Evolutionary conservation across 1,284 basidiomycete species (phyloP), one percentile per base, ranked within the genome.

Genomic region (Pulveroboletus sp.): DNA sequence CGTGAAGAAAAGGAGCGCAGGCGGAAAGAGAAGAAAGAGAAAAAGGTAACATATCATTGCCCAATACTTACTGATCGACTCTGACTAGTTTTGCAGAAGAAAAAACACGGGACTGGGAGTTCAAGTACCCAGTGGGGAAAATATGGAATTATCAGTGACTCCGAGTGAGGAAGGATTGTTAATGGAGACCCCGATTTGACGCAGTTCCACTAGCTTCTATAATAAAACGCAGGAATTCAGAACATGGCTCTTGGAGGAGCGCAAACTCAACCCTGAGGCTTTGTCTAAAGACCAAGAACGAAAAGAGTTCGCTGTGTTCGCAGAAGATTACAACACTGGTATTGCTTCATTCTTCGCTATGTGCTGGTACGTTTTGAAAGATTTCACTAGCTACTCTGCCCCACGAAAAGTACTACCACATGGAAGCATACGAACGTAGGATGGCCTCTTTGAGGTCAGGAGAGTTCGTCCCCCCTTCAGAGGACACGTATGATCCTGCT

Each of bases 261-360:
- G 88, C 47, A 91, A 87, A 71, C 78, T 93, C 63, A 96, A 96
- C 70, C 91, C 92, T 0, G 94, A 95, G 74, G 88, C 86, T 2
- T 77, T 94, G 43, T 81, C 87, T 7, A 94, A 92, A 69, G 90
- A 94, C 39, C 88, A 89, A 63, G 87, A 84, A 59, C 88, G 86
- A 74, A 94, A 93, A 64, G 88, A 94, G 64, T 95, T 95, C 70
- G 77, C 83, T 8, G 78, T 79, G 20, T 94, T 85, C 63, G 79
- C 85, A 12, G 94, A 96, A 72, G 94, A 95, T 69, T 96, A 81
- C 72, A 96, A 96, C 67, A 96, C 94, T 22, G 91, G 91, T 87
- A 57, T 54, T 78, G 68, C 49, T 39, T 33, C 43, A 43, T 50
- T 49, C 24, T 44, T 25, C 12, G 25, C 26, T 4, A 6, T 18